Evolutionary conservation across 2,329 filamentous ascomycete species (phyloP), one percentile per base, ranked within the genome.

Genomic region (Penicillium olsonii): DNA sequence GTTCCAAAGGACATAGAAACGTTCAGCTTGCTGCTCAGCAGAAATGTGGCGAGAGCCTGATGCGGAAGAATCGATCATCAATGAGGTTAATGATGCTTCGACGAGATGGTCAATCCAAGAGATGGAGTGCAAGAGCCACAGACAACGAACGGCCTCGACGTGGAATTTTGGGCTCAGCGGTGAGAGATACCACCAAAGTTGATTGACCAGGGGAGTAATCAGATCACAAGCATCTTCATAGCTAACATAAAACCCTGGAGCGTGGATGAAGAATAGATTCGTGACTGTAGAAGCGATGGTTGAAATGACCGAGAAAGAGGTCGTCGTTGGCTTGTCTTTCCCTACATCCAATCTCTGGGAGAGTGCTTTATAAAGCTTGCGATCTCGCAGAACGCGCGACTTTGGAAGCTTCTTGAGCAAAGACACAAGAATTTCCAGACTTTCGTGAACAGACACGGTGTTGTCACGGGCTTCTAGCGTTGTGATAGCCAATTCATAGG

Each of bases 101-200:
- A 96, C 85, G 38, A 91, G 83, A 43, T 87, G 84, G 59, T 85
- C 85, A 2, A 80, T 74, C 33, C 79, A 74, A 1, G 86, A 82
- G 11, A 95, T 80, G 1, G 84, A 81, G 19, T 97, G 91, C 43
- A 99, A 75, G 57, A 90, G 84, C 89, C 94, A 95, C 33, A 99
- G 75, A 59, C 85, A 87, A 49, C 88, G 84, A 8, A 95, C 89
- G 15, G 91, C 87, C 73, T 99, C 95, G 26, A 99, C 92, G 64
- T 97, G 94, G 59, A 92, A 95, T 65, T 96, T 96, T 0, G 92
- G 91, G 54, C 87, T 85, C 11, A 85, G 79, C n/a, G 89, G 86
- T 0, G 90, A 88, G 33, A 99, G 73, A 62, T 89, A 90, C 5
- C 75, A 70, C 94, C 94, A 99, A 0, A 92, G 79, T 48, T 86